Evolutionary conservation across 495 filamentous ascomycete genomes (phyloP), one percentile per base, ranked within the genome.

Genomic region (Daldinia loculata): DNA sequence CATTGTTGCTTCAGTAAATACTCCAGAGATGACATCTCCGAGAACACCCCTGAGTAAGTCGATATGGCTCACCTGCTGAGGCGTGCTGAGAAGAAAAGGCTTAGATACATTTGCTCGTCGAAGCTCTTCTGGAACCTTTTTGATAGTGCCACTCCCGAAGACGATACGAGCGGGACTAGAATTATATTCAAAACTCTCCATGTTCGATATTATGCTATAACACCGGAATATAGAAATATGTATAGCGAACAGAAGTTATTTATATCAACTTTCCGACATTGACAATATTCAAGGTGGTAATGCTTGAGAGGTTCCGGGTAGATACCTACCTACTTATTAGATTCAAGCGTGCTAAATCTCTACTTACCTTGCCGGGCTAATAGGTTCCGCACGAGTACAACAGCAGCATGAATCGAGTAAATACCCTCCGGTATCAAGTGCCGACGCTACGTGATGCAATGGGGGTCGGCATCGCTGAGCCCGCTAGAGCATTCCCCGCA

Each of bases 1-100:
- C 89, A 91, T 91, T 7, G 88, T 88, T 1, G 88, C 89, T 62
- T 89, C 84, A 8, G 79, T 80, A 77, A 90, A 91, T 53, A 87
- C 81, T 2, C 89, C 88, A 1, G 84, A 85, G 6, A 87, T 77
- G 50, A 81, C 80, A 70, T 81, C 81, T 43, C 83, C 60, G 29
- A 89, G 82, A 0, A 89, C 80, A 17, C 68, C 58, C 62, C 85
- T 81, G 24, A 89, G 79, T 4, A 66, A 74, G 53, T 84, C 77
- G n/a, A 85, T 86, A 50, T 88, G 86, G 41, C 75, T 66, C 39
- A 83, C 71, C 71, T 90, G 89, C 60, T 85, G 81, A 0, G 86
- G 85, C 22, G 88, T 89, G 27, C 83, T 88, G 6, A 91, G 84
- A 17, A 91, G 79, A 51, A 90, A 72, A 4, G 89, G 88, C 26